Percentiles rank a stretch among this genome's conserved stretches.
Evolutionary conservation across 805 yeast species (phyloP).

Genomic region (Zygoascus flipseniorum): DNA sequence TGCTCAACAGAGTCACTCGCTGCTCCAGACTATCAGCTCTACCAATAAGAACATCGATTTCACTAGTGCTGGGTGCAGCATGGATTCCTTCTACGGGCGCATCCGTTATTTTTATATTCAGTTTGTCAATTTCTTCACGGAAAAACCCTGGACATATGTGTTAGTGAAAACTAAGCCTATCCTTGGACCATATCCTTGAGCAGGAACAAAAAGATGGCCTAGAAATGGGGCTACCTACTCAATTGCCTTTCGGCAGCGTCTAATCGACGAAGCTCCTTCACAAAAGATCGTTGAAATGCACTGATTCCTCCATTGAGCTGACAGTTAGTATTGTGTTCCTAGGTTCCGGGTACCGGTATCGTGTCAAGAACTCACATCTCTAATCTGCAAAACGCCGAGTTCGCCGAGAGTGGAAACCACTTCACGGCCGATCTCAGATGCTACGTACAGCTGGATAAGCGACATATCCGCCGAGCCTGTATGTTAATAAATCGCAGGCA

Average conservation of each 20-base stretch:
- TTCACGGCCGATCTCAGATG: conserved; percentile 81
- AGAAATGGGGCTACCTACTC: conserved; percentile 23
- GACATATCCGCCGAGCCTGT: conserved; percentile 94
- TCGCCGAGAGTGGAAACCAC: conserved; percentile 77
- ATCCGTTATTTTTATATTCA: conserved; percentile 19
- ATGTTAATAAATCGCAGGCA: background rate
- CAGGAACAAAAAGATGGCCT: background rate
- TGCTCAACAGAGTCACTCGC: conserved; percentile 59
- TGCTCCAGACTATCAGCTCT: conserved; percentile 60
- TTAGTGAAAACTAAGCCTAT: background rate
- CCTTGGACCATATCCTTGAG: too few relatives aligned
- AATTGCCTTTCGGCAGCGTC: conserved; percentile 81
- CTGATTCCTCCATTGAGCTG: conserved; percentile 60
- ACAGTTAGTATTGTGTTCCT: background rate
- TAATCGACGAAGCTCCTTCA: conserved; percentile 71
- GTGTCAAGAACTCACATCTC: conserved; percentile 40
- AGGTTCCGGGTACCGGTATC: background rate
- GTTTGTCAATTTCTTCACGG: conserved; percentile 22
- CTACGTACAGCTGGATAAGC: conserved; percentile 80
- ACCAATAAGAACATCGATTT: conserved; percentile 60
- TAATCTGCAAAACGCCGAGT: conserved; percentile 73
- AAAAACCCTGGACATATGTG: conserved; percentile 16
- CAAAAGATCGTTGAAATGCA: conserved; percentile 82
- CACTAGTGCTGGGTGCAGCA: conserved; percentile 38
- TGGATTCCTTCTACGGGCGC: conserved; percentile 32